Evolutionary conservation across 2,329 filamentous ascomycete species (phyloP), one percentile per base, ranked within the genome.

Genomic region (Fusarium neocosmosporiellum): DNA sequence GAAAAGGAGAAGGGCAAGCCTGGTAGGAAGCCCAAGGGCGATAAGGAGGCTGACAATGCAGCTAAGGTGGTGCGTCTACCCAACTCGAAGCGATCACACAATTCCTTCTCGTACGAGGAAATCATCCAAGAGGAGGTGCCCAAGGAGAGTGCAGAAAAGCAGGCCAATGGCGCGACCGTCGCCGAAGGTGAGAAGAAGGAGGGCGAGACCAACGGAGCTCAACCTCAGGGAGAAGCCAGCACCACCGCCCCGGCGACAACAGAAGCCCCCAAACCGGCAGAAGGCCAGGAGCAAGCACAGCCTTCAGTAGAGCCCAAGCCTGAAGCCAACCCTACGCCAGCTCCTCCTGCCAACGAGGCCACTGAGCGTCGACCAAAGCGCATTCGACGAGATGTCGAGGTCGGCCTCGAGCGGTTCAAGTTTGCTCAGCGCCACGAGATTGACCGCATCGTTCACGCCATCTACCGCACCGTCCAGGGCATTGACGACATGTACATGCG

Each of bases 401-500:
- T 96, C 50, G 94, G 94, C 1, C 85, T 90, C 2, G 94, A 96
- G 82, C 89, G 94, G 67, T 96, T 93, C 82, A 87, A 86, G 66
- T 92, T 92, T 72, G 91, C 90, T 2, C 87, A 90, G 69, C 91
- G 92, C 62, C 88, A 87, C 4, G 91, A 97, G 64, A 88, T 98
- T 48, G 94, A 98, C 79, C 91, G 91, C 64, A 94, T 99, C 71
- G 94, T 94, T 27, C 92, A 92, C 63, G 91, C 94, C 41, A 92
- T 98, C 73, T 95, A 98, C 82, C 90, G 92, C 66, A 92, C 94
- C 1, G 91, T 98, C 60, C 92, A 95, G 75, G 90, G 91, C 37
- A 94, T 98, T 27, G 91, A 94, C 53, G 95, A 98, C 71, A 90
- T 94, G 73, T 92, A 93, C 77, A 95, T 95, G 86, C 91, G 96